Evolutionary conservation across 139 green algal genomes (phyloP).

Genomic region (Ettlia oleoabundans): DNA sequence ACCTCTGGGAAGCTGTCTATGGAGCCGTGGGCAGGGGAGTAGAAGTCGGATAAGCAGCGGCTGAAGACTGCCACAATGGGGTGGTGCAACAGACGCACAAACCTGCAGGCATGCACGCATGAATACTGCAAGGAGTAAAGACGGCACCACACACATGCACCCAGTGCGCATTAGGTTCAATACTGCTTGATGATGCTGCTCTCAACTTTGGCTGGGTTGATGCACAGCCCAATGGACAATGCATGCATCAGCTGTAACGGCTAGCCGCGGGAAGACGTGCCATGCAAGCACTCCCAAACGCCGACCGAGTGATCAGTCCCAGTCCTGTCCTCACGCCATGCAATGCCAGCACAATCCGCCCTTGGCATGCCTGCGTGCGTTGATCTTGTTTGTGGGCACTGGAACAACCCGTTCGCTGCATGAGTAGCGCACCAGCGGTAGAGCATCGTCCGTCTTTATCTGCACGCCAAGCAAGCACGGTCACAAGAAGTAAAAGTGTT

Average conservation of each 20-base stretch:
- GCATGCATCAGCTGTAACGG: neutral
- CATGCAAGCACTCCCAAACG: too few relatives aligned
- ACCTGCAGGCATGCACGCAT: neutral
- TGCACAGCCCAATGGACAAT: neutral
- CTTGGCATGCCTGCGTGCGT: conserved; percentile 59
- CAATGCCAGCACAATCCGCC: conserved; percentile 5
- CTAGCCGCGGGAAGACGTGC: too few relatives aligned
- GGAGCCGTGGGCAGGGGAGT: conserved; percentile 35
- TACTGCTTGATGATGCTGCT: too few relatives aligned
- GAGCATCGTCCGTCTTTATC: conserved; percentile 51
- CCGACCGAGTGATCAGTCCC: too few relatives aligned
- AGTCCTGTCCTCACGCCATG: neutral
- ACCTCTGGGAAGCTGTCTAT: conserved; percentile 37
- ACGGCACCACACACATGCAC: too few relatives aligned
- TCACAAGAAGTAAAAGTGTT: neutral
- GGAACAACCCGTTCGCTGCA: conserved; percentile 59
- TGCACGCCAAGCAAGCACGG: conserved; percentile 9
- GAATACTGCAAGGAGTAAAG: too few relatives aligned
- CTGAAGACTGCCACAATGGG: conserved; percentile 44
- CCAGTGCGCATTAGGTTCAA: too few relatives aligned
- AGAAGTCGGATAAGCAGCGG: conserved; percentile 44
- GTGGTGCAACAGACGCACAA: conserved; percentile 44
- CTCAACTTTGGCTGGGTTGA: neutral
- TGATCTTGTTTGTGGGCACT: conserved; percentile 62
- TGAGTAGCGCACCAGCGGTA: conserved; percentile 55